Percentiles rank a stretch among this genome's conserved stretches.
Evolutionary conservation across 2,329 filamentous ascomycete species (phyloP).

Genomic region (Alternaria sp.): DNA sequence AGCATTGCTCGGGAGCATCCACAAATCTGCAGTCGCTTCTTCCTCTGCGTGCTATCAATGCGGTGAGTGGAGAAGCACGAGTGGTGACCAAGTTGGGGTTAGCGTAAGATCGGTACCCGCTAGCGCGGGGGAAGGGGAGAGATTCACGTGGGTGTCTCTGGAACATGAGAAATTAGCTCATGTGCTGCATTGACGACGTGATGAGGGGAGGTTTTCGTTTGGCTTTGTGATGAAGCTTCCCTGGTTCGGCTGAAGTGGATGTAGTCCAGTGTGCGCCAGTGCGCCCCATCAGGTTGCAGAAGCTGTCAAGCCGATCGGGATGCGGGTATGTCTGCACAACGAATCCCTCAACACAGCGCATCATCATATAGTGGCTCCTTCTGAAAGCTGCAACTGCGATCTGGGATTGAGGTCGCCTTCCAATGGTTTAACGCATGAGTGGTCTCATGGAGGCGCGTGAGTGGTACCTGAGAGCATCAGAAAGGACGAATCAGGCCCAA

Average conservation of each 20-base stretch:
- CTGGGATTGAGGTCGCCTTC: background rate
- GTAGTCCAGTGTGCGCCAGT: background rate
- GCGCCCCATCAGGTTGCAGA: background rate
- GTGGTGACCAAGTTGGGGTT: background rate
- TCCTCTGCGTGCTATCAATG: background rate
- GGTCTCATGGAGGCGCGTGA: background rate
- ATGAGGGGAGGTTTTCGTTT: background rate
- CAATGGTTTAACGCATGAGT: background rate
- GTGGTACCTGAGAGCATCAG: background rate
- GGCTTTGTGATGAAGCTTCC: background rate
- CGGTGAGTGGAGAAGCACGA: background rate
- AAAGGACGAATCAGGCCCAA: background rate
- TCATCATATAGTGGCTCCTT: background rate
- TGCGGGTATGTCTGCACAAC: background rate
- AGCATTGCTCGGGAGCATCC: background rate
- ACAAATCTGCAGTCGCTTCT: background rate
- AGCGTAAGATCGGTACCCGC: background rate
- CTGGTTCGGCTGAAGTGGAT: background rate
- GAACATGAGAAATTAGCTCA: background rate
- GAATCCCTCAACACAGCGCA: background rate
- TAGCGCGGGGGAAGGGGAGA: background rate
- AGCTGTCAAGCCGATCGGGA: background rate
- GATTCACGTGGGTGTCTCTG: background rate
- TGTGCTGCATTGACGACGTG: background rate
- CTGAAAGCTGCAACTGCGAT: background rate